Conservation (phyloP, 2,329 filamentous ascomycete genomes). For the Juglanconis juglandina region DNA sequence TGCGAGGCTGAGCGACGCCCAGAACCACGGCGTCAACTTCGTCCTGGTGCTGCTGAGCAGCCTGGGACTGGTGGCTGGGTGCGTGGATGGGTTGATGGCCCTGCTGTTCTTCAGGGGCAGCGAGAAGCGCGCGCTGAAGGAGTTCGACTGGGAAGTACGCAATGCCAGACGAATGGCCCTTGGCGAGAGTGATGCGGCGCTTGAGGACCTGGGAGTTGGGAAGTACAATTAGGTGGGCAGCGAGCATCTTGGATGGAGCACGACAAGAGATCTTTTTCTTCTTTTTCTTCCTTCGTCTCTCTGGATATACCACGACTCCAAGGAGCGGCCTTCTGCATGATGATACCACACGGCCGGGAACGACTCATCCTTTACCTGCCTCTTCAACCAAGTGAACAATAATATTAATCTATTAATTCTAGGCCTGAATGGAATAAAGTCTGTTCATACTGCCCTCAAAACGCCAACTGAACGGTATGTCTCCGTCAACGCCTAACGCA, state of each 20-base stretch:
- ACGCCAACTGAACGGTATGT: neutral
- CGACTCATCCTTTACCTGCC: neutral
- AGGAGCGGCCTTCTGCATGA: neutral
- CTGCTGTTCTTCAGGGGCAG: constrained; percentile 86
- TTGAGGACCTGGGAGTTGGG: neutral
- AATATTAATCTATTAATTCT: constrained; percentile 17
- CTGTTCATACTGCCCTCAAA: constrained; percentile 15
- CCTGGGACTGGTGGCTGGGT: constrained; percentile 71
- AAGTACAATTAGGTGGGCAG: constrained; percentile 1
- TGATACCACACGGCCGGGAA: neutral
- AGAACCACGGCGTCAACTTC: constrained; percentile 46
- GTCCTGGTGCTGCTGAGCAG: constrained; percentile 77
- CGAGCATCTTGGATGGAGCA: neutral
- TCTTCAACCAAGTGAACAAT: neutral
- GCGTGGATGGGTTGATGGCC: constrained; percentile 81
- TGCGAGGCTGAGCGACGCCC: neutral
- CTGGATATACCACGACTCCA: no score
- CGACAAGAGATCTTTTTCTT: no score
- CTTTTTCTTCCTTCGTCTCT: no score
- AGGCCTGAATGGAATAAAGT: constrained; percentile 14
- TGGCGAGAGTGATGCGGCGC: neutral
- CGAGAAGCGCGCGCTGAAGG: constrained; percentile 77
- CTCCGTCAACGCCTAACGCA: neutral
- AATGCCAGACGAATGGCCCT: constrained; percentile 55
- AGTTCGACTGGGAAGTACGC: constrained; percentile 90